phyloP scores from a whole-genome alignment of 1,139 yeast species.

The Pichia inconspicua region DNA sequence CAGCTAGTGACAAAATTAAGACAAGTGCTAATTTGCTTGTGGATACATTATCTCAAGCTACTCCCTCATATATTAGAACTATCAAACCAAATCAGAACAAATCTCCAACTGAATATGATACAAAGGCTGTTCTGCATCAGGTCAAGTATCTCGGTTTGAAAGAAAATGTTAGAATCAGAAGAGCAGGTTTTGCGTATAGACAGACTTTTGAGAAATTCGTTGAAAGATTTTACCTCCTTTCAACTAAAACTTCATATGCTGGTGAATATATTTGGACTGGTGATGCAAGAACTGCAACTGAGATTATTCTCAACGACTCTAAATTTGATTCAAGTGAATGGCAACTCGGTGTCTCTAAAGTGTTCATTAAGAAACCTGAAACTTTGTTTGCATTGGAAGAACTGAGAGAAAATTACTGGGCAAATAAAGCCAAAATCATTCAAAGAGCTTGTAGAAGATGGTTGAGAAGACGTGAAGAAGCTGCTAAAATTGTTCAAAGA shows the following conservation, averaged over 20 bases:
- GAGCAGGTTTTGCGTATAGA: conserved; percentile 98
- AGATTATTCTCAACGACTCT: conserved; percentile 70
- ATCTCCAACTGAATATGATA: conserved; percentile 84
- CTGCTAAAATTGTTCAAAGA: conserved; percentile 77
- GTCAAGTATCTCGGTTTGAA: conserved; percentile 92
- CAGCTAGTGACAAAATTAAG: conserved; percentile 96
- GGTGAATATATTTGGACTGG: conserved; percentile 97
- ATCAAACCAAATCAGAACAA: conserved; percentile 95
- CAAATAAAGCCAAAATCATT: conserved; percentile 94
- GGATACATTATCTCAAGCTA: conserved; percentile 79
- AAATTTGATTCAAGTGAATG: conserved; percentile 74
- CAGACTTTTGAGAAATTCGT: conserved; percentile 95
- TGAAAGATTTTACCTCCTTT: conserved; percentile 86
- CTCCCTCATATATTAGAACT: conserved; percentile 95
- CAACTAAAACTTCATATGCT: conserved; percentile 90
- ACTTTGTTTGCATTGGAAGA: conserved; percentile 92
- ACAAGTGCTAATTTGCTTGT: conserved; percentile 85
- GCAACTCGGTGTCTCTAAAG: conserved; percentile 92
- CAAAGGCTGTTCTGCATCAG: conserved; percentile 87
- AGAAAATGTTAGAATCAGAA: conserved; percentile 93
- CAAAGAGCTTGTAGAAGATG: conserved; percentile 96
- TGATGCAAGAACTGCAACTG: conserved; percentile 73
- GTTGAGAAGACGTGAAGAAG: conserved; percentile 72
- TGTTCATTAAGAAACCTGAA: conserved; percentile 94
- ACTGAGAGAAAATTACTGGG: conserved; percentile 97